Percentiles rank a stretch among this genome's conserved stretches.
phyloP scores from a whole-genome alignment of 2,329 filamentous ascomycete genomes.

The Fusarium penzigii region DNA sequence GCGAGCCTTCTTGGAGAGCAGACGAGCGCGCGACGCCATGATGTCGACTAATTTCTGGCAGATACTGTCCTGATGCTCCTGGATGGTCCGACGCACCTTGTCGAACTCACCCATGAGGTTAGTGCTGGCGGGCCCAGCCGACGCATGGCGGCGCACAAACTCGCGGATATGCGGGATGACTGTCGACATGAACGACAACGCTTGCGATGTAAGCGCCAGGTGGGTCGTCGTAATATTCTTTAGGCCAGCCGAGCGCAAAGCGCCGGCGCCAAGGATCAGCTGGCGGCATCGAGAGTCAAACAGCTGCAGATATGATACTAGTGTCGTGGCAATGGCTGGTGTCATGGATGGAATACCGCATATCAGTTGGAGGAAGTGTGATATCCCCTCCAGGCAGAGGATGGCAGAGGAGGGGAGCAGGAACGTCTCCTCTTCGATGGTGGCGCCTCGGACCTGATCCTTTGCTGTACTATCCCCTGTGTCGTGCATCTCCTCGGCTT shows the following conservation, averaged over 20 bases:
- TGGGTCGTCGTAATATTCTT: constrained; percentile 98
- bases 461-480: constrained; percentile 62
- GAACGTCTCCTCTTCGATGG: constrained; percentile 82
- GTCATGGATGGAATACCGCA: constrained; percentile 88
- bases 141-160: constrained; percentile 78
- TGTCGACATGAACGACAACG: constrained; percentile 82
- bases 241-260: constrained; percentile 82
- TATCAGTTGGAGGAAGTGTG: constrained; percentile 80
- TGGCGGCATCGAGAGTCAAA: constrained; percentile 98
- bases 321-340: constrained; percentile 73
- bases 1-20: constrained; percentile 74
- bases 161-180: constrained; percentile 89
- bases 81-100: constrained; percentile 77
- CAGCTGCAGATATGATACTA: constrained; percentile 84
- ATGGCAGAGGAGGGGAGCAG: constrained; percentile 83
- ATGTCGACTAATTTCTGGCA: constrained; percentile 93
- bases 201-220: constrained; percentile 86
- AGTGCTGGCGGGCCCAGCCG: constrained; percentile 52
- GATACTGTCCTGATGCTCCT: constrained; percentile 88
- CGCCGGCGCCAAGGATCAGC: constrained; percentile 91
- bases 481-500: constrained; percentile 40
- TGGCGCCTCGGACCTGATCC: constrained; percentile 67
- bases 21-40: constrained; percentile 74
- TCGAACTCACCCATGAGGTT: constrained; percentile 81
- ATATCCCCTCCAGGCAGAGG: constrained; percentile 77